A percentile compares a stretch with the other conserved stretches of the same genome.
phyloP scores from a whole-genome alignment of 2,329 filamentous ascomycete genomes.

The Dothideomycetidae sp. region DNA sequence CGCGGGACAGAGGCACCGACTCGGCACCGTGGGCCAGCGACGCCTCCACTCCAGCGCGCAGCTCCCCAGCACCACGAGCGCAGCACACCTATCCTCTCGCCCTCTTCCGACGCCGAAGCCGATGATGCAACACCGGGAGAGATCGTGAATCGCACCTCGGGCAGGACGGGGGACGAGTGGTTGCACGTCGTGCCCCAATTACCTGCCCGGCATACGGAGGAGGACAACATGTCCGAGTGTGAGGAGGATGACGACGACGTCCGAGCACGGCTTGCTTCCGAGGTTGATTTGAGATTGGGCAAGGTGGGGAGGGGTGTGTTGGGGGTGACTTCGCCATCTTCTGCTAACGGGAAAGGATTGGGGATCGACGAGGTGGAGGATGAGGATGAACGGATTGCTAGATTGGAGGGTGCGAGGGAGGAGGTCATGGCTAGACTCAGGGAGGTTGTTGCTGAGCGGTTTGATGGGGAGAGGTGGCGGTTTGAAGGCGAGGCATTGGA shows the following conservation, averaged over 20 bases:
- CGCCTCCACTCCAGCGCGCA: too few relatives aligned
- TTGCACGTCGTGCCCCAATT: too few relatives aligned
- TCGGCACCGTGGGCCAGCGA: too few relatives aligned
- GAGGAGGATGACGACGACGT: constrained; percentile 2
- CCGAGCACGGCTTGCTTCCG: background rate
- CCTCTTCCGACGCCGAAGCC: too few relatives aligned
- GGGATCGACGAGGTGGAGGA: constrained; percentile 1
- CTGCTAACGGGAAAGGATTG: background rate
- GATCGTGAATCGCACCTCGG: too few relatives aligned
- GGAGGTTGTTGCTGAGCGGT: constrained; percentile 4
- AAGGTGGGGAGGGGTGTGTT: background rate
- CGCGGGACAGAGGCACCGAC: background rate
- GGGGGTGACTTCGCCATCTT: background rate
- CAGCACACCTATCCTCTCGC: too few relatives aligned
- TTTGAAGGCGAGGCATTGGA: constrained; percentile 1
- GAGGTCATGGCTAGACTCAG: constrained; percentile 7
- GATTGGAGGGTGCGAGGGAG: background rate
- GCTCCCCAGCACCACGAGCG: too few relatives aligned
- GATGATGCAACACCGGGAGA: too few relatives aligned
- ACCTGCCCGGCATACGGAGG: too few relatives aligned
- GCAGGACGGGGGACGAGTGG: too few relatives aligned
- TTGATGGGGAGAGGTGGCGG: constrained; percentile 7
- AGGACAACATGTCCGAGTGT: background rate
- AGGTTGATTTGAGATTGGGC: constrained; percentile 1
- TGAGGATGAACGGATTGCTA: background rate